Evolutionary conservation across 352 stramenopile genomes (phyloP).

Genomic region (Globisporangium paroecandrum): DNA sequence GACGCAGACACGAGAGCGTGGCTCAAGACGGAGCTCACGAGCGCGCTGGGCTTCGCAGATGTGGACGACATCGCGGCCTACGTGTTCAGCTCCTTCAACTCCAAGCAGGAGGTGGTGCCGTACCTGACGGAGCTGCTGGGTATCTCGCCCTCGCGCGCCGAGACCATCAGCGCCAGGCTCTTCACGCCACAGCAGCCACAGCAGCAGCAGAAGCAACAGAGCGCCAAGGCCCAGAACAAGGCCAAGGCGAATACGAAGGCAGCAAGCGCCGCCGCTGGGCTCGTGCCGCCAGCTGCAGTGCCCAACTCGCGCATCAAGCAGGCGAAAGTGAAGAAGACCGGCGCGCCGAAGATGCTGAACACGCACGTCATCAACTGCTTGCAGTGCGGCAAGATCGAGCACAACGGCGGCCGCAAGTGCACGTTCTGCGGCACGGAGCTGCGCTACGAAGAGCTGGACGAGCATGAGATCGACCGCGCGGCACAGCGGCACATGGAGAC

Average conservation of each 20-base stretch:
- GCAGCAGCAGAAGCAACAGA: conserved; percentile 1
- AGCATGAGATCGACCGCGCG: conserved; percentile 27
- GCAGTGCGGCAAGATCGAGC: conserved; percentile 61
- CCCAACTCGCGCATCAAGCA: conserved; percentile 53
- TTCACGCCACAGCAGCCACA: conserved; percentile 24
- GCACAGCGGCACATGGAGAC: conserved; percentile 56
- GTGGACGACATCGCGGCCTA: conserved; percentile 70
- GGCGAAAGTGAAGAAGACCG: conserved; percentile 40
- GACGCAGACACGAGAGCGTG: conserved; percentile 35
- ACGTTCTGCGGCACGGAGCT: conserved; percentile 56
- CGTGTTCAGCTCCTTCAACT: conserved; percentile 41
- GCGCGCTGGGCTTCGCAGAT: conserved; percentile 61
- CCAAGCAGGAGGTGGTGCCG: conserved; percentile 38
- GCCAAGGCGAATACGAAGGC: conserved; percentile 1
- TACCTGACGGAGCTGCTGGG: conserved; percentile 73
- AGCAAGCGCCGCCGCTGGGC: background rate
- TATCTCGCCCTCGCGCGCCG: conserved; percentile 38
- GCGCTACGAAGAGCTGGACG: conserved; percentile 44
- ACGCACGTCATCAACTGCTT: conserved; percentile 70
- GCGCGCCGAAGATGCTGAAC: conserved; percentile 39
- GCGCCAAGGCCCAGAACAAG: conserved; percentile 1
- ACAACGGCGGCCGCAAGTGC: conserved; percentile 51
- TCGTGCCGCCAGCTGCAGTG: conserved; percentile 36
- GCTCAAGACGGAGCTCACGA: conserved; percentile 58
- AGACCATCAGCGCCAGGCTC: conserved; percentile 46